Conservation (phyloP, 2,329 filamentous ascomycete genomes). For the Thelonectria olida region DNA sequence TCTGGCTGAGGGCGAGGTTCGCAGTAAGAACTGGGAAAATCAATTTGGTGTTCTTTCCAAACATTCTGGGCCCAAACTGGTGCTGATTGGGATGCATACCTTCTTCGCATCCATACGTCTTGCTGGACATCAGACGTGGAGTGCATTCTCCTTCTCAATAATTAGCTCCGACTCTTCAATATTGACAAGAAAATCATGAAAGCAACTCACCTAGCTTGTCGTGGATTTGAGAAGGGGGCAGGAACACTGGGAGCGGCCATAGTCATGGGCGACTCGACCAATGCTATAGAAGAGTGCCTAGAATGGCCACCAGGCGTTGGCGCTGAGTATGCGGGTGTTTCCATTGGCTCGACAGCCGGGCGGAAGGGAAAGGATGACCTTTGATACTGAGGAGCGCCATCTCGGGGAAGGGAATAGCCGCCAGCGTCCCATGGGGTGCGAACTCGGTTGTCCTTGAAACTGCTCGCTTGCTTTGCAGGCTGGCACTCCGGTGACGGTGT, state of each 20-base stretch:
- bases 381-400: conserved; percentile 49
- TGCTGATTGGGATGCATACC: conserved; percentile 23
- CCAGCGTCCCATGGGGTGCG: conserved; percentile 62
- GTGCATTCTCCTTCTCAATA: conserved; percentile 28
- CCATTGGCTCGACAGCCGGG: conserved; percentile 36
- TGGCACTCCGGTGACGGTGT: conserved; percentile 47
- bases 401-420: conserved; percentile 57
- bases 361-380: conserved; percentile 30
- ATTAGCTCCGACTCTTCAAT: conserved; percentile 17
- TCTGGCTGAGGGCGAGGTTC: conserved; percentile 32
- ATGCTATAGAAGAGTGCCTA: conserved; percentile 44
- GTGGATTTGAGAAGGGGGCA: conserved; percentile 33
- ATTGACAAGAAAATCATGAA: neutral
- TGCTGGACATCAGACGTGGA: conserved; percentile 33
- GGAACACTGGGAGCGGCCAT: conserved; percentile 18
- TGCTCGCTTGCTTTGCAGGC: conserved; percentile 34
- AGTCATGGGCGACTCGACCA: conserved; percentile 41
- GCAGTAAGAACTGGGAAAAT: conserved; percentile 22
- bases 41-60: conserved; percentile 1
- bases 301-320: conserved; percentile 37
- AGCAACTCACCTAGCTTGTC: conserved; percentile 38
- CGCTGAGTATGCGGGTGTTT: conserved; percentile 31
- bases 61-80: neutral
- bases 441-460: conserved; percentile 32
- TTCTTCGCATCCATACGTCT: conserved; percentile 32